Base-by-base conservation (phyloP, 2,329 filamentous ascomycete genomes). In the Scleromitrula shiraiana region DNA sequence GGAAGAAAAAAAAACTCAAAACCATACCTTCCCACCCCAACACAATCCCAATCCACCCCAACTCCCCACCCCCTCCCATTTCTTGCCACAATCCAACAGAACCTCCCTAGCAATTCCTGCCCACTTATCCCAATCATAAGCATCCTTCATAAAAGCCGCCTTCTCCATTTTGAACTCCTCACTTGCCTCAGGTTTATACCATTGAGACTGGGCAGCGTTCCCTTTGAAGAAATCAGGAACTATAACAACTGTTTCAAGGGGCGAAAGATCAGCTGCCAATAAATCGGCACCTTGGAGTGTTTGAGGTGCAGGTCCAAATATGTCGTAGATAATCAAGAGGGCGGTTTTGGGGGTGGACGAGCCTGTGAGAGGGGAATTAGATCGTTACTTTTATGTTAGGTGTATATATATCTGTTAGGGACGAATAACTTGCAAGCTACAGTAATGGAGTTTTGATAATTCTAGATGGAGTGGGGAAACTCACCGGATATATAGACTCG, bases 141-240 rank as follows among this genome's bases (percentile, higher is more conserved):
- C 22, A 7, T 40, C 33, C 3, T 22, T 17, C 10, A 36, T 4
- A 8, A 58, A 51, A 7, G 52, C 46, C 7, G 50, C 15, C 7
- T 43, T 53, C 4, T 32, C 23, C 2, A 17, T 38, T 17, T 50
- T 46, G 12, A 59, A 83, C 75, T 67, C 81, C 60, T 68, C 41
- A 66, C 69, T 17, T 82, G 69, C 32, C 68, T 70, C 64, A 74
- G 69, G 62, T 77, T 30, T 27, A 22, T 49, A 77, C 67, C 73
- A 74, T 15, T 53, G 38, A 75, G 70, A 36, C 72, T 77, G 10
- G 41, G 9, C 61, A 41, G 40, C 33, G 9, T 44, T 35, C 62
- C 86, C 89, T 50, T 85, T 76, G 71, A 95, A 94, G 75, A 88
- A 90, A 69, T 95, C 89, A 15, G 90, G 90, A 52, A 95, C 89